Evolutionary conservation across 139 green algal genomes (phyloP), one percentile per base, ranked within the genome.

Genomic region (Haematococcus sp.): DNA sequence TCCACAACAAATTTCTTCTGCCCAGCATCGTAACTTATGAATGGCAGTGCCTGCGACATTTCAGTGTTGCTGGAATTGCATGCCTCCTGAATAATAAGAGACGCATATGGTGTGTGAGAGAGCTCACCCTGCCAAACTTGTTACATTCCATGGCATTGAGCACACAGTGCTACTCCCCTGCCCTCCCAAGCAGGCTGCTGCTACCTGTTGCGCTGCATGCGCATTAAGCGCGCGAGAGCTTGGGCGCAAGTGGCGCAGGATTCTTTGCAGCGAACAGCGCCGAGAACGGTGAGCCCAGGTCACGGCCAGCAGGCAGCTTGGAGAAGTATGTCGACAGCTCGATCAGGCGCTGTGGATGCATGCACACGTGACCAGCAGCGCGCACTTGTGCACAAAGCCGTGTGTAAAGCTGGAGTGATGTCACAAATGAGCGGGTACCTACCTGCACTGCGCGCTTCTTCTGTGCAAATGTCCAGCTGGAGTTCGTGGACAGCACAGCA

Each of bases 401-500:
- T 43, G 54, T 32, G 54, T n/a, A n/a, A n/a, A n/a, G n/a, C n/a
- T n/a, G n/a, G n/a, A n/a, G n/a, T n/a, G n/a, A n/a, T n/a, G n/a
- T n/a, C 27, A 61, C 22, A 9, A 61, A 27, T 13, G 54, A 61
- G 9, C 54, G n/a, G 9, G 54, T 61, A 31, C 68, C 13, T 15
- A 74, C 68, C 68, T 75, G 20, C 20, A 66, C 70, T 1, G 32
- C 70, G 2, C 33, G 34, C 56, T 68, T 68, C 35, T 58, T 68
- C 54, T 75, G 70, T 16, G 70, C 70, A 56, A 68, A 75, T 2
- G 15, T 75, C 70, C 70, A 75, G n/a, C 32, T 68, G 23, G 70
- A 66, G 56, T 75, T 75, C 25, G 33, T 35, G 20, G 66, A 54
- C 31, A 68, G 56, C 4, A 68, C 56, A 19, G 20, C 32, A 17